Evolutionary conservation across 2,329 filamentous ascomycete species (phyloP).

Genomic region (Shiraia sp.): DNA sequence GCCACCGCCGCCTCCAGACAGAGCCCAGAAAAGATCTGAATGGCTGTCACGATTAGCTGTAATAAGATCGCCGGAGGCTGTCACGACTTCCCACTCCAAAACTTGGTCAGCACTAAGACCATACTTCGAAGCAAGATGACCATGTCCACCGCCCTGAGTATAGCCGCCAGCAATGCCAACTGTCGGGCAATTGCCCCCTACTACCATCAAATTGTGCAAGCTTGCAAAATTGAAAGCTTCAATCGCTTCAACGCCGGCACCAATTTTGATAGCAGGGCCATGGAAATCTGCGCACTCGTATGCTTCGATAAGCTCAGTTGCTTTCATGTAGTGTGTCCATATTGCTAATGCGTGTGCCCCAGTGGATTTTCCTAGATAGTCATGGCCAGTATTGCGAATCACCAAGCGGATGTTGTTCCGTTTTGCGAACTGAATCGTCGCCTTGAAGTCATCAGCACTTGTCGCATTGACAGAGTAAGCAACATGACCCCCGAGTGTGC

Average conservation of each 20-base stretch:
- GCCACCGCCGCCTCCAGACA: conserved; percentile 23
- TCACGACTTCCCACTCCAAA: conserved; percentile 25
- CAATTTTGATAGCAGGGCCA: conserved; percentile 23
- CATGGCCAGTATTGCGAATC: conserved; percentile 24
- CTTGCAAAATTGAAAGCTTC: not conserved
- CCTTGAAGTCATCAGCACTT: not conserved
- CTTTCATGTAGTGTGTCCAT: conserved; percentile 34
- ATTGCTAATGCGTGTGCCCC: conserved; percentile 22
- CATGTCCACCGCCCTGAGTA: conserved; percentile 54
- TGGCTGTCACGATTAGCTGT: conserved; percentile 15
- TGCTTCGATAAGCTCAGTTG: conserved; percentile 9
- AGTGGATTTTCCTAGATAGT: conserved; percentile 22
- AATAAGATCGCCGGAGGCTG: conserved; percentile 15
- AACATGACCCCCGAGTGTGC: conserved; percentile 10
- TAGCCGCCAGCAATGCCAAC: conserved; percentile 50
- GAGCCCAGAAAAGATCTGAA: conserved; percentile 25
- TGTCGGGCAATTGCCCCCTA: conserved; percentile 27
- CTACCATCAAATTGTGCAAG: not conserved
- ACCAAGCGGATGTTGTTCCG: conserved; percentile 20
- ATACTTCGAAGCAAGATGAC: conserved; percentile 43
- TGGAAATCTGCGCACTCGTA: conserved; percentile 12
- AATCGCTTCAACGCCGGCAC: conserved; percentile 16
- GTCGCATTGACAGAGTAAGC: conserved; percentile 8
- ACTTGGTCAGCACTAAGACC: conserved; percentile 20
- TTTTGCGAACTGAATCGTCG: conserved; percentile 10